Conservation (phyloP, 2,329 filamentous ascomycete genomes). For the Gremmenia infestans region DNA sequence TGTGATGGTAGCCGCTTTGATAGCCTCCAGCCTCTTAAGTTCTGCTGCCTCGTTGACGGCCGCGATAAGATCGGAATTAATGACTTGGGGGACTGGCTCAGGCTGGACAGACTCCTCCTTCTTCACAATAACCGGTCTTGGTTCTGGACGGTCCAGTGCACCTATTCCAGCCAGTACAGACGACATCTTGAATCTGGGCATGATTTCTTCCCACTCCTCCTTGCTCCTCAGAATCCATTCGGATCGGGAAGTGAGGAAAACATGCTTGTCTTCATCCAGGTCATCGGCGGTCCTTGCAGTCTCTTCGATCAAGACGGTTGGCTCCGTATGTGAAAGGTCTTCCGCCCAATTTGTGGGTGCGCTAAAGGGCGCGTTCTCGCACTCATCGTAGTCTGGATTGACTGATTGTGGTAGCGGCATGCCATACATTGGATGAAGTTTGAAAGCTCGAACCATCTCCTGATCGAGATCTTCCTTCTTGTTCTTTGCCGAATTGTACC, state of each 20-base stretch:
- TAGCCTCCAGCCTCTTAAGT: not conserved
- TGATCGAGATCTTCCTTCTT: slow-evolving; percentile 27
- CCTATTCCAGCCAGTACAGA: slow-evolving; percentile 6
- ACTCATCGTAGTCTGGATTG: slow-evolving; percentile 11
- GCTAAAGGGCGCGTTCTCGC: slow-evolving; percentile 8
- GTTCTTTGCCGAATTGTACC: slow-evolving; percentile 26
- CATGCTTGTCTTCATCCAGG: slow-evolving; percentile 11
- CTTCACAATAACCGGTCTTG: not conserved
- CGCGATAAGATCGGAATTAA: slow-evolving; percentile 4
- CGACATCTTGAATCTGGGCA: slow-evolving; percentile 8
- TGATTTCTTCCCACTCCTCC: slow-evolving; percentile 6
- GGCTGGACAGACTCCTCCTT: not conserved
- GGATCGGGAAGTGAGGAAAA: slow-evolving; percentile 10
- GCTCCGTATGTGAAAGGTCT: slow-evolving; percentile 7
- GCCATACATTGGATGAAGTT: slow-evolving; percentile 19
- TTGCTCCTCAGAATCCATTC: slow-evolving; percentile 7
- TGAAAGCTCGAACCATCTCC: slow-evolving; percentile 16
- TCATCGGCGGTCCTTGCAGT: not conserved
- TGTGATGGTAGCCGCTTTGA: slow-evolving; percentile 6
- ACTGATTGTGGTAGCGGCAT: slow-evolving; percentile 14
- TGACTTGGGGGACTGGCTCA: not conserved
- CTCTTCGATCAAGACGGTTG: slow-evolving; percentile 11
- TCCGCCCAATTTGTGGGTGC: slow-evolving; percentile 10
- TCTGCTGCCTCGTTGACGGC: slow-evolving; percentile 9
- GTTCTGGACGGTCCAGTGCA: slow-evolving; percentile 4